Evolutionary conservation across 139 green algal genomes (phyloP).

Genomic region (Spirogloea muscicola): DNA sequence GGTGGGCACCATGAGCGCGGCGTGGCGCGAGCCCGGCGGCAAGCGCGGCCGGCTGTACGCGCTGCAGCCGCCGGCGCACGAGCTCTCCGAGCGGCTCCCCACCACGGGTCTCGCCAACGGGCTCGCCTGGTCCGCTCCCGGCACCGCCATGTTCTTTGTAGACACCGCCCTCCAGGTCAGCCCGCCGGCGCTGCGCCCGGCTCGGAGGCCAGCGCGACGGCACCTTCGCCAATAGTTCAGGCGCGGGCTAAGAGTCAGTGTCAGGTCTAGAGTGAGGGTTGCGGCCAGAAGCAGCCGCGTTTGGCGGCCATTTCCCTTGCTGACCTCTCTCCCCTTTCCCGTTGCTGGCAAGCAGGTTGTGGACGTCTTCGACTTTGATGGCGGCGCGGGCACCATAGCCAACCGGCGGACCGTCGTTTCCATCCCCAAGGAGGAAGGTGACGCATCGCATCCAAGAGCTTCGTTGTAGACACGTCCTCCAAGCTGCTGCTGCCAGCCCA

Average conservation of each 20-base stretch:
- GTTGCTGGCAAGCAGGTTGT: slow-evolving; percentile 2
- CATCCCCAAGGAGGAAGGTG: slow-evolving; percentile 17
- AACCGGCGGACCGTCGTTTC: slow-evolving; percentile 4
- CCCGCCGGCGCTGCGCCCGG: too few species aligned
- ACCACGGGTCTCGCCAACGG: slow-evolving; percentile 31
- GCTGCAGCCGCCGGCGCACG: background rate
- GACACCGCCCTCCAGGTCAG: too few species aligned
- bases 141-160: slow-evolving; percentile 26
- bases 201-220: background rate
- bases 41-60: background rate
- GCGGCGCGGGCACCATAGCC: slow-evolving; percentile 10
- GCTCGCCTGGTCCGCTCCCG: slow-evolving; percentile 23
- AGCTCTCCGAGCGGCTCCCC: slow-evolving; percentile 5
- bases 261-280: background rate
- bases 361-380: slow-evolving; percentile 21
- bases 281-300: too few species aligned
- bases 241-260: background rate
- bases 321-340: background rate
- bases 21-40: slow-evolving; percentile 19
- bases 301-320: background rate
- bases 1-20: slow-evolving; percentile 34
- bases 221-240: background rate
- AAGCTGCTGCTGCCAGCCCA: background rate
- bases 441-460: background rate
- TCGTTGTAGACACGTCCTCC: background rate